Conservation (phyloP, 441 rosid species). For the Isatis lusitanica region DNA sequence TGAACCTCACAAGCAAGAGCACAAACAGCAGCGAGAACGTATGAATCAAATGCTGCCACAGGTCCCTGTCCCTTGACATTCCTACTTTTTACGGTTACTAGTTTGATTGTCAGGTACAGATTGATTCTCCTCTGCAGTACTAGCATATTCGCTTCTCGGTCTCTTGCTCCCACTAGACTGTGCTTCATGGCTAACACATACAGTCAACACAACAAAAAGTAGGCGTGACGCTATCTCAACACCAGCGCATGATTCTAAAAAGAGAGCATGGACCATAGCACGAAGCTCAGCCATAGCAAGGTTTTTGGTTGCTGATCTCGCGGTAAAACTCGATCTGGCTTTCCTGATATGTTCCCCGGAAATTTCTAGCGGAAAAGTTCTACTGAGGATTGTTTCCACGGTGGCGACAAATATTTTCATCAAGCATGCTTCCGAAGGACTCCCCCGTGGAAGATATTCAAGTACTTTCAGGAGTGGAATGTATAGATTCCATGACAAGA, state of each 20-base stretch:
- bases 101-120: slow-evolving; percentile 44
- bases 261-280: slow-evolving; percentile 97
- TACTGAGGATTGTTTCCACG: slow-evolving; percentile 85
- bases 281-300: slow-evolving; percentile 99
- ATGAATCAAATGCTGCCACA: slow-evolving; percentile 96
- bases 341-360: slow-evolving; percentile 58
- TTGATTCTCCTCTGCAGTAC: slow-evolving; percentile 47
- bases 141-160: slow-evolving; percentile 59
- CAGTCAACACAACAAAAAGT: slow-evolving; percentile 93
- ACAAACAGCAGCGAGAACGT: slow-evolving; percentile 96
- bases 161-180: slow-evolving; percentile 80
- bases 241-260: slow-evolving; percentile 90
- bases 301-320: slow-evolving; percentile 80
- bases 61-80: slow-evolving; percentile 87
- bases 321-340: slow-evolving; percentile 50
- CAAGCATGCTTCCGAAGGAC: slow-evolving; percentile 99
- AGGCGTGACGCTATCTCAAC: slow-evolving; percentile 94
- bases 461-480: slow-evolving; percentile 97
- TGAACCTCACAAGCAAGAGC: slow-evolving; percentile 99
- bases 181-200: slow-evolving; percentile 98
- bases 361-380: slow-evolving; percentile 81
- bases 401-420: slow-evolving; percentile 98
- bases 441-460: slow-evolving; percentile 98
- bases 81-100: slow-evolving; percentile 44
- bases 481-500: slow-evolving; percentile 92